These are phyloP conservation scores for Saccharomycopsis sp. DNA, from an alignment of 805 yeast genomes.

Conservation along the genomic window DNA sequence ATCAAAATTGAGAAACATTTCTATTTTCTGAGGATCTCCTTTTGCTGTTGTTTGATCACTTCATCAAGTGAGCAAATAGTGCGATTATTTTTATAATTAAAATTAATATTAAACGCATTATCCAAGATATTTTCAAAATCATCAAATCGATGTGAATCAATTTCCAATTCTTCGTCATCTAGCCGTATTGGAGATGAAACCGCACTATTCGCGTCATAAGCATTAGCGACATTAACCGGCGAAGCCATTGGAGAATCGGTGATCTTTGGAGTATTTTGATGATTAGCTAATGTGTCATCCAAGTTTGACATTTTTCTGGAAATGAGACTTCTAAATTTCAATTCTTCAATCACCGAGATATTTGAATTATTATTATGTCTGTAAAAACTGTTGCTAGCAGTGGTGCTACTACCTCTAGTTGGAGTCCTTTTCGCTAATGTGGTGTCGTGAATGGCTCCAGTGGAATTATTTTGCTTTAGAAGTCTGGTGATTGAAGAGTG, in stretches of 20 bases:
- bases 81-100: not conserved
- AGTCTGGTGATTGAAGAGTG: constrained; percentile 13
- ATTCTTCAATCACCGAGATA: constrained; percentile 12
- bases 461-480: constrained; percentile 1
- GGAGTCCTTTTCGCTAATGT: not conserved
- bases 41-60: not conserved
- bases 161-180: too few species aligned
- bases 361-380: constrained; percentile 13
- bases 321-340: constrained; percentile 12
- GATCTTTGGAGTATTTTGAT: constrained; percentile 6
- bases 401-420: not conserved
- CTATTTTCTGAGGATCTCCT: not conserved
- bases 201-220: constrained; percentile 8
- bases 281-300: constrained; percentile 8
- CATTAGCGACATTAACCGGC: constrained; percentile 8
- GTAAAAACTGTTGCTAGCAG: constrained; percentile 4
- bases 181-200: constrained; percentile 13
- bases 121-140: constrained; percentile 16
- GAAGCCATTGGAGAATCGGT: constrained; percentile 15
- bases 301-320: constrained; percentile 14
- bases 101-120: not conserved
- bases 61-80: not conserved
- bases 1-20: too few species aligned
- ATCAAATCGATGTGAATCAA: constrained; percentile 6
- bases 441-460: not conserved